Conservation (phyloP, 208 protist genomes). For the Leptomonas pyrrhocoris region DNA sequence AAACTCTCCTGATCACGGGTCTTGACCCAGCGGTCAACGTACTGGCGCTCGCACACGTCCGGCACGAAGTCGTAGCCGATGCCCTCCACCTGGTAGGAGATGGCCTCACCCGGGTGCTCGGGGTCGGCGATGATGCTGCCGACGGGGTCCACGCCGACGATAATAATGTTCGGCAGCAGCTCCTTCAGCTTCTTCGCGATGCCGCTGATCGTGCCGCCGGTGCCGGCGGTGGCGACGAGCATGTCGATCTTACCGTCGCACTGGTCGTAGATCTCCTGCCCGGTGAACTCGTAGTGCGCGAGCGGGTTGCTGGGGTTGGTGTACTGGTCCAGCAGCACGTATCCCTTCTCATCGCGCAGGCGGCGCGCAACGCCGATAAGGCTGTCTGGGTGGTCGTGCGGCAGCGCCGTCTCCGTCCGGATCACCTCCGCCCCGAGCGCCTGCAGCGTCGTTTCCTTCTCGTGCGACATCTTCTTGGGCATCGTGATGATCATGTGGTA, state of each 20-base stretch:
- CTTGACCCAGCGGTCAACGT: slow-evolving; percentile 95
- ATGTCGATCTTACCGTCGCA: slow-evolving; percentile 96
- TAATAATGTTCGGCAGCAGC: slow-evolving; percentile 68
- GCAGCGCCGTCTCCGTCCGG: slow-evolving; percentile 95
- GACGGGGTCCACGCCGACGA: slow-evolving; percentile 97
- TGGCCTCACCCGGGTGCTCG: slow-evolving; percentile 41
- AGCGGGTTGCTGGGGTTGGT: slow-evolving; percentile 94
- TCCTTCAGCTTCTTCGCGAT: slow-evolving; percentile 84
- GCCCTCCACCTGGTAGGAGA: slow-evolving; percentile 95
- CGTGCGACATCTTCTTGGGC: slow-evolving; percentile 98
- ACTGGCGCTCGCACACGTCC: slow-evolving; percentile 90
- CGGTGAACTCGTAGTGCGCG: slow-evolving; percentile 96
- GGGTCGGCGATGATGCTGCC: slow-evolving; percentile 96
- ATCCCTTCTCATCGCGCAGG: slow-evolving; percentile 94
- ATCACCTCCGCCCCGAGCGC: slow-evolving; percentile 96
- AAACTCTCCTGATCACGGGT: slow-evolving; percentile 94
- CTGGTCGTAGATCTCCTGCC: slow-evolving; percentile 95
- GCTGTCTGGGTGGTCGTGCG: slow-evolving; percentile 95
- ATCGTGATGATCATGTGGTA: slow-evolving; percentile 98
- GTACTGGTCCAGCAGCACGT: slow-evolving; percentile 97
- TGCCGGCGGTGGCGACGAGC: slow-evolving; percentile 94
- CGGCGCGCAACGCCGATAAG: slow-evolving; percentile 95
- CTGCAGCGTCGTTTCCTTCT: slow-evolving; percentile 94
- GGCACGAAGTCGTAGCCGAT: slow-evolving; percentile 99
- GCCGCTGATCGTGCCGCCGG: slow-evolving; percentile 97